Conservation (phyloP, 108 stramenopile genomes). For the Nitzschia putrida region DNA sequence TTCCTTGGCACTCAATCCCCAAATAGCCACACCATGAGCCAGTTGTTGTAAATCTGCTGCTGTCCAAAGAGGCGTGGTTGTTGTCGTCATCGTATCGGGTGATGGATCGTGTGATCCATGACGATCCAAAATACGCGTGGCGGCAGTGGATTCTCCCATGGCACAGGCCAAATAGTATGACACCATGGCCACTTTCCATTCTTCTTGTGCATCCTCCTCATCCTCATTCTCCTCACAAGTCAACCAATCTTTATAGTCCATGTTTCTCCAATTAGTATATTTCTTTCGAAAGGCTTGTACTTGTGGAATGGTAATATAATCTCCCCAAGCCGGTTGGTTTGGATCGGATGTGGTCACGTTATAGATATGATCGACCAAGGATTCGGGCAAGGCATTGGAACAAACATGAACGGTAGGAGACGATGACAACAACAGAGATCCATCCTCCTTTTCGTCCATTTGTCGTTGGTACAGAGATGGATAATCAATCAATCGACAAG, state of each 20-base stretch:
- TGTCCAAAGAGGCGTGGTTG: not conserved
- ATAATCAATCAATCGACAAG: conserved; percentile 8
- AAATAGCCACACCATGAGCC: conserved; percentile 73
- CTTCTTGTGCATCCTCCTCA: conserved; percentile 4
- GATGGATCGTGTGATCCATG: no score
- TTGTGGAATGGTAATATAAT: conserved; percentile 66
- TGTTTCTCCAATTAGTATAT: not conserved
- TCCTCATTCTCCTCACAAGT: not conserved
- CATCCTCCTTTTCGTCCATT: not conserved
- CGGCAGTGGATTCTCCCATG: not conserved
- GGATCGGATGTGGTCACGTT: conserved; percentile 17
- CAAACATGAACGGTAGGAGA: conserved; percentile 29
- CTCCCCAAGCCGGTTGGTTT: conserved; percentile 59
- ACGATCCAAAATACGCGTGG: not conserved
- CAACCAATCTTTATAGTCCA: not conserved
- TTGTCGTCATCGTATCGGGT: not conserved
- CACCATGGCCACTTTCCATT: conserved; percentile 2
- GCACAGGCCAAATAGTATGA: conserved; percentile 16
- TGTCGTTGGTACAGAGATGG: not conserved
- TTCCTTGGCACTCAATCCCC: conserved; percentile 60
- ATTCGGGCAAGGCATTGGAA: conserved; percentile 27
- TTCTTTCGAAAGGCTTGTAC: conserved; percentile 42
- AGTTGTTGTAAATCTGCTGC: conserved; percentile 20
- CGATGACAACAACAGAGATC: no score
- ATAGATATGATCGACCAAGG: conserved; percentile 39